A percentile compares a stretch with the other conserved stretches of the same genome.
phyloP scores from a whole-genome alignment of 768 basidiomycete genomes.

The Strobilomyces dryophilus region DNA sequence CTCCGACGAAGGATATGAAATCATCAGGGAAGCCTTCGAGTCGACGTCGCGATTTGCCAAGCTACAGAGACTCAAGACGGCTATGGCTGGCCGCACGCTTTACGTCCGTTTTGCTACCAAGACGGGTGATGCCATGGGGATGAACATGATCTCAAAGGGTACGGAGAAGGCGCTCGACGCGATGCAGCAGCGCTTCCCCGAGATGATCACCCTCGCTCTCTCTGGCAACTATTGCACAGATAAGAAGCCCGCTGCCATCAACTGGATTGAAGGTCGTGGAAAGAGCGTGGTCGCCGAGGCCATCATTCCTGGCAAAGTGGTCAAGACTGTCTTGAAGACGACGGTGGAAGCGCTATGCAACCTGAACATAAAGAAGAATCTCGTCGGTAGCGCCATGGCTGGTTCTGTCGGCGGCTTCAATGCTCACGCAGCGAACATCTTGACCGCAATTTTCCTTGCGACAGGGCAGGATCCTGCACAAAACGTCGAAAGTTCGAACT shows the following conservation, averaged over 20 bases:
- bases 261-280: constrained; percentile 99
- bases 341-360: constrained; percentile 86
- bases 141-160: constrained; percentile 99
- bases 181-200: constrained; percentile 76
- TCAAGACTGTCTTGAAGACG: constrained; percentile 91
- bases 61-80: constrained; percentile 80
- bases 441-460: constrained; percentile 93
- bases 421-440: constrained; percentile 95
- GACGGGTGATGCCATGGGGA: constrained; percentile 99
- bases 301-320: constrained; percentile 82
- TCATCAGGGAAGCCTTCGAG: constrained; percentile 85
- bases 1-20: constrained; percentile 69
- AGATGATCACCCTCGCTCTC: constrained; percentile 86
- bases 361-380: constrained; percentile 94
- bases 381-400: constrained; percentile 97
- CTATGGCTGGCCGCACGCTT: constrained; percentile 88
- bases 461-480: constrained; percentile 99
- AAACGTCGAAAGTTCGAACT: constrained; percentile 97
- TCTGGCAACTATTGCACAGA: constrained; percentile 99
- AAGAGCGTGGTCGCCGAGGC: constrained; percentile 98
- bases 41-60: constrained; percentile 91
- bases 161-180: constrained; percentile 90
- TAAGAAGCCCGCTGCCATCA: constrained; percentile 99
- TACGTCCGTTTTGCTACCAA: constrained; percentile 91
- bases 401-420: constrained; percentile 98